Percentiles rank a stretch among this genome's conserved stretches.
These are phyloP conservation scores for Achaetomiella virescens DNA, from an alignment of 495 filamentous ascomycete genomes.

Conservation along the genomic window DNA sequence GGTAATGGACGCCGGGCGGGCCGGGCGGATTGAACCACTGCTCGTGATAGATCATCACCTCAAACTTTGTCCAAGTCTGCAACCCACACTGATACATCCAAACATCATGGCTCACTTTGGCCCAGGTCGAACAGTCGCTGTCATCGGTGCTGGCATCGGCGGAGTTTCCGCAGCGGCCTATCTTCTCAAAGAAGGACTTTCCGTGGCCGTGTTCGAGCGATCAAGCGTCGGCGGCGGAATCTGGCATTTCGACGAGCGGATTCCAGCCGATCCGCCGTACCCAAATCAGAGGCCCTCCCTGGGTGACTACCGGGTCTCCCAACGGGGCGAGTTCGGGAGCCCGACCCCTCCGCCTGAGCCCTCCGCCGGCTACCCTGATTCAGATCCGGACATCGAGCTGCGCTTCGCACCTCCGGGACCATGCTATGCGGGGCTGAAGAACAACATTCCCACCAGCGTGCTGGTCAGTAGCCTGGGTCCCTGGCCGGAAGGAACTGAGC, in stretches of 20 bases:
- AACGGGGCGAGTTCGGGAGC: no score
- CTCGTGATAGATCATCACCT: no score
- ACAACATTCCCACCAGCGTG: slow-evolving; percentile 58
- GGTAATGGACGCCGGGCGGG: no score
- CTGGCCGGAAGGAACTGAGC: slow-evolving; percentile 54
- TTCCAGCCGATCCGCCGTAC: slow-evolving; percentile 51
- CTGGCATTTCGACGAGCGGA: slow-evolving; percentile 60
- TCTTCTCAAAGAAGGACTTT: slow-evolving; percentile 50
- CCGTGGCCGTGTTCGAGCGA: slow-evolving; percentile 60
- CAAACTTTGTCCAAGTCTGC: no score
- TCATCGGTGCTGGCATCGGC: slow-evolving; percentile 66
- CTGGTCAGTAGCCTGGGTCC: slow-evolving; percentile 52
- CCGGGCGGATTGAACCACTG: no score
- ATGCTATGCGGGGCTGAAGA: slow-evolving; percentile 56
- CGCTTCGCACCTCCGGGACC: slow-evolving; percentile 34
- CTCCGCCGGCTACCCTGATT: no score
- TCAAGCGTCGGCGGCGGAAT: slow-evolving; percentile 51
- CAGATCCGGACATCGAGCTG: no score
- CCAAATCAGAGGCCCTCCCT: slow-evolving; percentile 46
- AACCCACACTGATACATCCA: no score
- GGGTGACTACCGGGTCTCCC: no score
- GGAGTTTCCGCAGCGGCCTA: slow-evolving; percentile 59
- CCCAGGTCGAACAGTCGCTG: slow-evolving; percentile 51
- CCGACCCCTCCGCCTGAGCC: no score
- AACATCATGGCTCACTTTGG: no score